Base-by-base conservation (phyloP, 129 eudicot genomes). In the Gnaphalium uliginosum region DNA sequence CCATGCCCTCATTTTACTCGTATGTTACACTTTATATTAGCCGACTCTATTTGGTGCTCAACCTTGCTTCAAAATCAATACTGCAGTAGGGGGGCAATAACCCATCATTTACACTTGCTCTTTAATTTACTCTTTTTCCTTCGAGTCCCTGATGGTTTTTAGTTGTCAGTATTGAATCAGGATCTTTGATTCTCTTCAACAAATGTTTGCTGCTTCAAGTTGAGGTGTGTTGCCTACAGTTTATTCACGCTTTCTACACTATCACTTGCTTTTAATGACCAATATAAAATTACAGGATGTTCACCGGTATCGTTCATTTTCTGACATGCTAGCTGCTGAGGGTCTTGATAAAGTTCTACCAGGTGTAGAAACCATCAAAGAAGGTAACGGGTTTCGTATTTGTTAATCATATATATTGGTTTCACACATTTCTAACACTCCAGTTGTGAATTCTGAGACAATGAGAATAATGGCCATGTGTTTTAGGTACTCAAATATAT, bases 201-300 rank as follows among this genome's bases (percentile, higher is more conserved):
- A 94, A 89, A 65, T 85, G 96, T 82, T 75, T 90, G 89, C 75
- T 85, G 85, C 97, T 87, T 74, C 86, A 82, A 85, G 99, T 91
- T 82, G 81, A 85, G 96, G 96, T 93, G 65, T 41, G 72, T 63
- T 70, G 11, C 68, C 46, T 78, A 54, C 71, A 68, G 23, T 81
- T 71, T 72, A 48, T 71, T 22, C 75, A n/a, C 41, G 29, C 66
- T 46, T 57, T 24, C 23, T 71, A 48, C 15, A 3, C 37, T 50
- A 50, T 59, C 64, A 17, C 41, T 78, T 75, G 27, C 33, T 33
- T 10, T 18, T 73, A 13, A 17, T 19, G 54, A 57, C 30, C 29
- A 37, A 33, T 65, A 37, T 71, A 33, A 7, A 57, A 46, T 78
- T 78, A 56, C 87, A 93, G 96, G 92, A 86, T 41, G 79, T 89